phyloP scores from a whole-genome alignment of 73 alveolate genomes.

The Diophrys sp. region DNA sequence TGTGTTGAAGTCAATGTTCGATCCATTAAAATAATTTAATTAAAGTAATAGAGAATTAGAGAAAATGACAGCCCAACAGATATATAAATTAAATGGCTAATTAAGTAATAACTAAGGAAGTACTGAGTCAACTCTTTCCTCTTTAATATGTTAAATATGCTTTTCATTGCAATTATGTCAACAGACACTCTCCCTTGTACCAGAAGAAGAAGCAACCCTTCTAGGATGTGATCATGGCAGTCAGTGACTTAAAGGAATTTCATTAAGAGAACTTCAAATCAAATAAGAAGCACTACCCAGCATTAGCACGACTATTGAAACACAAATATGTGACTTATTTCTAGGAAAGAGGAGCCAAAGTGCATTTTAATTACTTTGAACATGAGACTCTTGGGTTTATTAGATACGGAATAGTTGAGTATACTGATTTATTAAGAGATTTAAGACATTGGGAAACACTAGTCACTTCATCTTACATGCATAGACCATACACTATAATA shows the following conservation, averaged over 20 bases:
- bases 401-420: conserved; percentile 47
- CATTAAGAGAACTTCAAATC: conserved; percentile 39
- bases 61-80: too few species aligned
- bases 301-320: conserved; percentile 18
- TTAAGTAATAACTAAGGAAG: neutral
- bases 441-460: conserved; percentile 56
- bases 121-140: neutral
- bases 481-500: conserved; percentile 36
- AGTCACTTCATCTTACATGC: conserved; percentile 38
- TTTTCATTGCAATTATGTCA: neutral
- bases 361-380: conserved; percentile 38
- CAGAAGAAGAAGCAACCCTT: neutral
- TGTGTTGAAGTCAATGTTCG: too few species aligned
- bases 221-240: conserved; percentile 51
- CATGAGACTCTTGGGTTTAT: conserved; percentile 6
- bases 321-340: conserved; percentile 20
- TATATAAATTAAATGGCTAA: neutral
- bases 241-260: conserved; percentile 28
- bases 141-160: neutral
- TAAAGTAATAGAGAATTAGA: too few species aligned
- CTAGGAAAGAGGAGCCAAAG: conserved; percentile 45
- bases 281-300: conserved; percentile 50
- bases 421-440: conserved; percentile 37
- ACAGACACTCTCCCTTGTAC: neutral
- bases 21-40: too few species aligned